Conservation (phyloP, 148 eudicot genomes). For the Persicaria maculosa region DNA sequence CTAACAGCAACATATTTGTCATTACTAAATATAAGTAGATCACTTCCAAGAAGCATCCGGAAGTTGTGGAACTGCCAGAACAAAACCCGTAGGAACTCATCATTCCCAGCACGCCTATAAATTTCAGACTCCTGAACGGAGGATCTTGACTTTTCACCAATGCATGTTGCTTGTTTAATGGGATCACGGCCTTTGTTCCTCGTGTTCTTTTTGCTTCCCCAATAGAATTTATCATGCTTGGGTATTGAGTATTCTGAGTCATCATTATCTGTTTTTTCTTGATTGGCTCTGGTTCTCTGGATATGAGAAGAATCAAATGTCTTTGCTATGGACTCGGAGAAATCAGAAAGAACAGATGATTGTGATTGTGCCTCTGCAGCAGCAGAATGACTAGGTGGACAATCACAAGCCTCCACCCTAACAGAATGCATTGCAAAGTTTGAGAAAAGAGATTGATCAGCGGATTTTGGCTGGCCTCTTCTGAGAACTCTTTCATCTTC, state of each 20-base stretch:
- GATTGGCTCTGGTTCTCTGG: constrained; percentile 28
- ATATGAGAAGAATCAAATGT: constrained; percentile 40
- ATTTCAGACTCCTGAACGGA: constrained; percentile 78
- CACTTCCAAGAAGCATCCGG: constrained; percentile 96
- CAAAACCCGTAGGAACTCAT: constrained; percentile 66
- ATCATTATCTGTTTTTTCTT: constrained; percentile 23
- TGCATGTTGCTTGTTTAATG: constrained; percentile 43
- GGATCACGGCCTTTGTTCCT: constrained; percentile 51
- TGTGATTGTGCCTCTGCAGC: constrained; percentile 30
- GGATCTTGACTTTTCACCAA: constrained; percentile 64
- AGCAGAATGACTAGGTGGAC: constrained; percentile 66
- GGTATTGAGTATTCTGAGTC: constrained; percentile 28
- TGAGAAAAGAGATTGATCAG: constrained; percentile 71
- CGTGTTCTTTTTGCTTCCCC: constrained; percentile 58
- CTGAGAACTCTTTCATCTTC: constrained; percentile 87
- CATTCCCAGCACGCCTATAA: constrained; percentile 46
- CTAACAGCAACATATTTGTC: constrained; percentile 92
- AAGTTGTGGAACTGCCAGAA: constrained; percentile 98
- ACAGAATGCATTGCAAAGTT: constrained; percentile 99
- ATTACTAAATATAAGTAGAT: constrained; percentile 86
- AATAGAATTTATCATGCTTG: constrained; percentile 43
- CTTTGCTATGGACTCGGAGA: constrained; percentile 24
- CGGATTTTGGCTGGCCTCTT: constrained; percentile 71
- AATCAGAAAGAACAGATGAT: constrained; percentile 39
- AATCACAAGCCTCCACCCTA: constrained; percentile 98